Evolutionary conservation across 495 filamentous ascomycete species (phyloP), one percentile per base, ranked within the genome.

Genomic region (Xylaria curta): DNA sequence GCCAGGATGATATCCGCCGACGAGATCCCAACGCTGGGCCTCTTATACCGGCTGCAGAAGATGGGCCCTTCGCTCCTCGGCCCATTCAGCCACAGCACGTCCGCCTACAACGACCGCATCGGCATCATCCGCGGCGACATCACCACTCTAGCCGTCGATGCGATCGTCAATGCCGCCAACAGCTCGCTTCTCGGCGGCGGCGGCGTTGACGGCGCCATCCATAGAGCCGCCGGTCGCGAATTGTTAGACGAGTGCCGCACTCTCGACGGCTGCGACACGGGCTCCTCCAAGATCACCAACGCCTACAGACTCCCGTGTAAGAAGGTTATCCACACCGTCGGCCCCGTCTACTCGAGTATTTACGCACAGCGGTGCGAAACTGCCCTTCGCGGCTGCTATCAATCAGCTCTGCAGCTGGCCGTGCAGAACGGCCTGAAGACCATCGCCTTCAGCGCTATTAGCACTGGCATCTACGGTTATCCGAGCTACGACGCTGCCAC

Each of bases 131-230:
- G 89, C 66, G 85, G 87, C 60, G 95, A 97, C 79, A 97, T 99
- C 81, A 97, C 95, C 17, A 91, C 83, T 15, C 88, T 99, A 19
- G 79, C 85, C 54, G 88, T 94, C 42, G 93, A 93, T 74, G 91
- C 90, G 70, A 97, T 98, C 75, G 95, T 98, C 76, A 98, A 98
- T 80, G 95, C 96, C 12, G 95, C 96, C 26, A 98, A 98, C 78
- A 80, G 82, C 21, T 90, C 87, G 9, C 87, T 99, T 0, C 85
- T 92, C 3, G 92, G 94, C 61, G 96, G 96, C 53, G 93, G 94
- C 19, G 96, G 95, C 46, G 94, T 98, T 28, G 92, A 94, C 71
- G 92, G 91, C 24, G 94, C 93, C 28, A 97, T 98, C 75, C 96
- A 98, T 79, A 80, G 87, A 44, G 93, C 91, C 36, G 96, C 96